Evolutionary conservation across 2,329 filamentous ascomycete genomes (phyloP).

Genomic region (Monilinia fructigena): DNA sequence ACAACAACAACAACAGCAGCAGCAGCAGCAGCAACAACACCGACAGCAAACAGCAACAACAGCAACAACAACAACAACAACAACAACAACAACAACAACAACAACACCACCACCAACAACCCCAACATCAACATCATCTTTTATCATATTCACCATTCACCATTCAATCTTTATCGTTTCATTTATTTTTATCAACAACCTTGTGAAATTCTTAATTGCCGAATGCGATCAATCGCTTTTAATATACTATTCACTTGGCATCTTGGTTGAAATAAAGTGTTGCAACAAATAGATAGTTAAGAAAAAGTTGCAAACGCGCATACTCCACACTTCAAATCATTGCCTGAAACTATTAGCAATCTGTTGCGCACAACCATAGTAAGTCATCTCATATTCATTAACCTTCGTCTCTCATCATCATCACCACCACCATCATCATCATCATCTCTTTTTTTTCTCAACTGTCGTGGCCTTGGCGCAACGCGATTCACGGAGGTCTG

Average conservation of each 20-base stretch:
- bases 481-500: not conserved
- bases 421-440: not conserved
- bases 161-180: not conserved
- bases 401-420: not conserved
- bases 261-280: constrained; percentile 13
- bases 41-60: too few relatives aligned
- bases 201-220: not conserved
- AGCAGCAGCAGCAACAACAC: too few relatives aligned
- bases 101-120: too few relatives aligned
- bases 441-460: not conserved
- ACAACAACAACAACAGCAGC: too few relatives aligned
- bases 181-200: not conserved
- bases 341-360: not conserved
- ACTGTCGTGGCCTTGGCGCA: constrained; percentile 5
- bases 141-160: not conserved
- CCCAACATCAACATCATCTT: not conserved
- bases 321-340: constrained; percentile 6
- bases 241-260: constrained; percentile 8
- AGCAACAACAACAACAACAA: too few relatives aligned
- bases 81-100: too few relatives aligned
- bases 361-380: constrained; percentile 11
- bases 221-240: constrained; percentile 19
- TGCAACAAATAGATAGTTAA: constrained; percentile 4
- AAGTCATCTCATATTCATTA: not conserved
- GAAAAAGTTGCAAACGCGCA: constrained; percentile 16